Conservation (phyloP, 768 basidiomycete species). For the Termitomyces sp. region DNA sequence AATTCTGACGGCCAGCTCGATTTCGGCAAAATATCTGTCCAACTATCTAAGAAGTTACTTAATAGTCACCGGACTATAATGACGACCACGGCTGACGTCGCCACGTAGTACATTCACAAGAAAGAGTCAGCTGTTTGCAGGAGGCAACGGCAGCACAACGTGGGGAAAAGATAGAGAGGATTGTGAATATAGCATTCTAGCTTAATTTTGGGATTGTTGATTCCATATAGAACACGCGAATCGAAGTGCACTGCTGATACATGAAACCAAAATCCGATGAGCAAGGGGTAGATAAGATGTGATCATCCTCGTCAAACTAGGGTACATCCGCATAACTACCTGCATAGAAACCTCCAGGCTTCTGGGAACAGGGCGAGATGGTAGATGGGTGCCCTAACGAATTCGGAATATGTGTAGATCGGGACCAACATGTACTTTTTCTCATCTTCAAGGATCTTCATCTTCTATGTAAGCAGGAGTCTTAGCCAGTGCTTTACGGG, state of each 20-base stretch:
- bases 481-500: not conserved
- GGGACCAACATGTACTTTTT: no score
- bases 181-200: not conserved
- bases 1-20: no score
- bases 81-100: not conserved
- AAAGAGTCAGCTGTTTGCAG: not conserved
- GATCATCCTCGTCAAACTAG: not conserved
- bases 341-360: not conserved
- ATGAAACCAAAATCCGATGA: not conserved
- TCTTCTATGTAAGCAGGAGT: constrained; percentile 2
- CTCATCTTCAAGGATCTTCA: not conserved
- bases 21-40: no score
- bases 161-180: not conserved
- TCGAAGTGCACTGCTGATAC: not conserved
- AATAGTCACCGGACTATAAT: not conserved
- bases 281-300: not conserved
- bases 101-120: not conserved
- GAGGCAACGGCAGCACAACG: not conserved
- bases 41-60: not conserved
- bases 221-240: not conserved
- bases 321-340: not conserved
- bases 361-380: not conserved
- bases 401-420: not conserved
- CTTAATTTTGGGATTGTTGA: not conserved
- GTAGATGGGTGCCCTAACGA: no score